Evolutionary conservation across 441 rosid genomes (phyloP), one percentile per base, ranked within the genome.

Genomic region (Isatis lusitanica): DNA sequence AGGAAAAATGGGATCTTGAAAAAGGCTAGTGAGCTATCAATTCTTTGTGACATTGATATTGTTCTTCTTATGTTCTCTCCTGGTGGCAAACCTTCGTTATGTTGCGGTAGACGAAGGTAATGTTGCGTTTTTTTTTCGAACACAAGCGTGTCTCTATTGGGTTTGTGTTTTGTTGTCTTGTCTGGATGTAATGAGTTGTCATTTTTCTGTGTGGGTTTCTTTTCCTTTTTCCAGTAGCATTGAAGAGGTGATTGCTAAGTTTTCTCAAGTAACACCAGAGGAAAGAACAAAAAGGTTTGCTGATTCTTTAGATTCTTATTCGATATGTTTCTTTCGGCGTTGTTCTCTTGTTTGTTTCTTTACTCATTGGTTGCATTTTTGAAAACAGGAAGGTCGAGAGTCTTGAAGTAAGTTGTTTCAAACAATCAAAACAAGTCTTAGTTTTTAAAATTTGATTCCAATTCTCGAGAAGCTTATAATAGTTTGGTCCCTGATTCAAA

Each of bases 41-140:
- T 92, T 78, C 85, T 92, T 7, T 90, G 96, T 68, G 97, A 88
- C 72, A 89, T 88, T 42, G 89, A 90, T 64, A 83, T 90, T 60
- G 65, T 88, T 85, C 97, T 92, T 77, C 84, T 92, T 66, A 90
- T 92, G 97, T 92, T 92, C 78, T 88, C 97, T 26, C 94, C 97
- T n/a, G 65, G 85, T 7, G 94, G 92, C 18, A 92, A 87, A 72
- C 89, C 97, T 71, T 79, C 91, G 0, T 38, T 92, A 12, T 88
- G 95, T 66, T 81, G 75, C 70, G 96, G 94, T 77, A 76, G 75
- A 46, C 85, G 85, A 68, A 86, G 96, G 97, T 92, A 47, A 7
- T 12, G 7, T 42, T 44, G 26, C 18, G 30, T 17, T 11, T 16
- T 1, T 9, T 12, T 6, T 9, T 7, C 28, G 4, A 24, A 50